phyloP scores from a whole-genome alignment of 305 asterid species.

The Fraxinus latifolia region DNA sequence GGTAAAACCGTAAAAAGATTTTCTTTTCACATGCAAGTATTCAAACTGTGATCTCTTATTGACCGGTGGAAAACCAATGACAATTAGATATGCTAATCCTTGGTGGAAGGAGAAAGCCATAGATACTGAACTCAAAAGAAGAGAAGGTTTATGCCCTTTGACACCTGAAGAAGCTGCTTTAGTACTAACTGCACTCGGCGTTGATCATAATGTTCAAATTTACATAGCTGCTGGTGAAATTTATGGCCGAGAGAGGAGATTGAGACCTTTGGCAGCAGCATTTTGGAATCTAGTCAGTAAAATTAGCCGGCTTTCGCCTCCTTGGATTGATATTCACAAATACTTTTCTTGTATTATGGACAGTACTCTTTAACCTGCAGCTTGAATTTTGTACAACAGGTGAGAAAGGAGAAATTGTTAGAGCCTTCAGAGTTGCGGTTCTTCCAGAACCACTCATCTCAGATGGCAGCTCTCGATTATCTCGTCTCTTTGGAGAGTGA shows the following conservation, averaged over 20 bases:
- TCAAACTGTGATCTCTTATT: neutral
- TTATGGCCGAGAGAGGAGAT: conserved; percentile 41
- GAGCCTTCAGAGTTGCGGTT: conserved; percentile 6
- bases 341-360: neutral
- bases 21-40: neutral
- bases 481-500: conserved; percentile 21
- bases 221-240: conserved; percentile 52
- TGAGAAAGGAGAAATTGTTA: conserved; percentile 15
- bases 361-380: neutral
- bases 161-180: conserved; percentile 55
- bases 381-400: neutral
- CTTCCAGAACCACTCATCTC: conserved; percentile 11
- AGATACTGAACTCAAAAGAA: conserved; percentile 32
- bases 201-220: conserved; percentile 38
- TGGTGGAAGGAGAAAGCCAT: conserved; percentile 33
- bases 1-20: conserved; percentile 21
- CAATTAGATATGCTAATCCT: conserved; percentile 19
- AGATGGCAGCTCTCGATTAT: conserved; percentile 21
- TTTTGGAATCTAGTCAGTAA: conserved; percentile 37
- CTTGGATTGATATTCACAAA: neutral
- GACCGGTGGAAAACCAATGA: neutral
- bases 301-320: neutral
- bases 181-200: conserved; percentile 36
- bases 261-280: conserved; percentile 33
- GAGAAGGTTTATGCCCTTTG: conserved; percentile 47